Conservation (phyloP, 192 early-diverging fungal genomes). For the Backusella parvicylindrica region DNA sequence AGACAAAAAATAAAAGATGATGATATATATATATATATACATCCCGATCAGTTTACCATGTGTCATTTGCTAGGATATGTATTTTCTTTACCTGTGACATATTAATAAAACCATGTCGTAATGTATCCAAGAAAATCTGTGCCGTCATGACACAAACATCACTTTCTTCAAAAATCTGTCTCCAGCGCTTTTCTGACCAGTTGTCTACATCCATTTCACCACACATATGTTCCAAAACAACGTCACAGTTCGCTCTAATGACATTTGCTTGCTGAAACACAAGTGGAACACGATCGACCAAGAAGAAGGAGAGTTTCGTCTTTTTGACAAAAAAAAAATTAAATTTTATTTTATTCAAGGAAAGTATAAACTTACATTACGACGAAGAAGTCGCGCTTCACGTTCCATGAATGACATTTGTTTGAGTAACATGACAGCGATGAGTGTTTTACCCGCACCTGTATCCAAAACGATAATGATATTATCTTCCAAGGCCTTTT, state of each 20-base stretch:
- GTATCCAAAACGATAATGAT: constrained; percentile 90
- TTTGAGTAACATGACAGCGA: constrained; percentile 83
- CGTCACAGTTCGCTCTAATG: constrained; percentile 63
- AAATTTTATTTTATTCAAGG: not conserved
- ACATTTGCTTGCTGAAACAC: constrained; percentile 83
- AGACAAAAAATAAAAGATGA: not conserved
- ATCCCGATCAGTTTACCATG: not conserved
- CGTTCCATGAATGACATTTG: constrained; percentile 52
- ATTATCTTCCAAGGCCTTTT: constrained; percentile 65
- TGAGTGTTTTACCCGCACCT: constrained; percentile 91
- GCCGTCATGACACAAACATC: constrained; percentile 89
- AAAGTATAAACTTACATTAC: constrained; percentile 26
- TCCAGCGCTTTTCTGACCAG: constrained; percentile 61
- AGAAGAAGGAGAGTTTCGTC: constrained; percentile 63
- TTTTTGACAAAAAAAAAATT: constrained; percentile 4
- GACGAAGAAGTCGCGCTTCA: constrained; percentile 27
- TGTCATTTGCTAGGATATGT: not conserved
- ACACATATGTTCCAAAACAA: constrained; percentile 58
- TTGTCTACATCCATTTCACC: constrained; percentile 68
- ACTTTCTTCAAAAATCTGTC: constrained; percentile 42
- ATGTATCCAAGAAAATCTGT: constrained; percentile 75
- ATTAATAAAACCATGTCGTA: constrained; percentile 65
- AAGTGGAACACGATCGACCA: constrained; percentile 86
- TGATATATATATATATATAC: no score
- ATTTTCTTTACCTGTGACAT: constrained; percentile 56